Conservation (phyloP, 23 red algal genomes). For the Gracilariopsis chorda region DNA sequence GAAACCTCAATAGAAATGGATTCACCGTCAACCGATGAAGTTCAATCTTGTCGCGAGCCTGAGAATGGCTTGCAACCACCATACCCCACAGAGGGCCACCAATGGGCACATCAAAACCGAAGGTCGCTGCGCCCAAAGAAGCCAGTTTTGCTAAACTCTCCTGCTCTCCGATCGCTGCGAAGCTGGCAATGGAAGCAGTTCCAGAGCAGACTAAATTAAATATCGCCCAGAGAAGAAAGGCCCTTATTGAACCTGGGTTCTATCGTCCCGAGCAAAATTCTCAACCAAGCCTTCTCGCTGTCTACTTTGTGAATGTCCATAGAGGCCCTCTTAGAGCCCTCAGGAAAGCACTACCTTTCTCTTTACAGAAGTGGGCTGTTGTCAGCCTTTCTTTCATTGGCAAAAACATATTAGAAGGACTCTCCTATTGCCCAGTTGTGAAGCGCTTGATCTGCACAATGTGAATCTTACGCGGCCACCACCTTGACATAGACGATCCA, state of each 20-base stretch:
- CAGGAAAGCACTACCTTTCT: neutral
- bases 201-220: no score
- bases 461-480: neutral
- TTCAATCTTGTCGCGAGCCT: no score
- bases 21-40: no score
- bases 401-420: neutral
- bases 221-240: no score
- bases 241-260: neutral
- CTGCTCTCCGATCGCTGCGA: no score
- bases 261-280: neutral
- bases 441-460: neutral
- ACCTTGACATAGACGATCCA: neutral
- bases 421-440: neutral
- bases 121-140: no score
- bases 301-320: slow-evolving; percentile 19
- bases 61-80: no score
- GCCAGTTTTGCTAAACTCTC: no score
- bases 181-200: no score
- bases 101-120: no score
- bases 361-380: neutral
- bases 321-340: neutral
- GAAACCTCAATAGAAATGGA: no score
- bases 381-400: slow-evolving; percentile 6
- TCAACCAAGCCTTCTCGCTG: neutral
- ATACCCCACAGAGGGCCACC: no score